Evolutionary conservation across 169 alveolate species (phyloP), one percentile per base, ranked within the genome.

Genomic region (Cryptosporidium meleagridis): DNA sequence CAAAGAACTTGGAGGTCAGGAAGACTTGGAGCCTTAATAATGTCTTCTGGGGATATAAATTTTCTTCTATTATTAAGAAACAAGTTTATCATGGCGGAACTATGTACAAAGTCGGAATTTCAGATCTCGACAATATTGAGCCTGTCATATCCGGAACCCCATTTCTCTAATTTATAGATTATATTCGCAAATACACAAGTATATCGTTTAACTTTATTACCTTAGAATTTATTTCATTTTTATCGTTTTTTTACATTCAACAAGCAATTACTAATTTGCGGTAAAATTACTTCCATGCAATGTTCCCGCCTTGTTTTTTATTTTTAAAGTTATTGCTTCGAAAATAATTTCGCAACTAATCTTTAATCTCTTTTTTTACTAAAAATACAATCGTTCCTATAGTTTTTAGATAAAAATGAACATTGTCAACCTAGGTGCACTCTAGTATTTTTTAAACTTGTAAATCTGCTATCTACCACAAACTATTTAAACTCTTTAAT

Each of bases 1-100:
- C 93, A n/a, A 91, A 92, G 33, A 85, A 87, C 2, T 75, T 92
- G 10, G 94, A 92, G 53, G 87, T 92, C 53, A 85, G 94, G 55
- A 85, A 91, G 45, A 92, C 93, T 41, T 69, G 91, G 85, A 85
- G 53, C 1, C 85, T 80, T 37, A 61, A 44, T n/a, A 80, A 80
- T 31, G 16, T 61, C 3, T 41, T 31, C n/a, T 80, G 89, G 89
- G 89, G 89, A 37, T 80, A 80, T 65, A 80, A 65, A n/a, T 80
- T 80, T 21, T 69, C 89, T 44, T 73, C 89, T 37, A 80, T 80
- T 21, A 51, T 80, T 23, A 80, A 67, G 44, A 80, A 51, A 80
- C 89, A 61, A 14, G 41, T 61, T 31, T n/a, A 35, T 41, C 48
- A 61, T 14, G 89, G 44, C 26, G 51, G 80, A 21, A 65, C 68